Base-by-base conservation (phyloP, 352 stramenopile species). In the Pythium brachiatum region DNA sequence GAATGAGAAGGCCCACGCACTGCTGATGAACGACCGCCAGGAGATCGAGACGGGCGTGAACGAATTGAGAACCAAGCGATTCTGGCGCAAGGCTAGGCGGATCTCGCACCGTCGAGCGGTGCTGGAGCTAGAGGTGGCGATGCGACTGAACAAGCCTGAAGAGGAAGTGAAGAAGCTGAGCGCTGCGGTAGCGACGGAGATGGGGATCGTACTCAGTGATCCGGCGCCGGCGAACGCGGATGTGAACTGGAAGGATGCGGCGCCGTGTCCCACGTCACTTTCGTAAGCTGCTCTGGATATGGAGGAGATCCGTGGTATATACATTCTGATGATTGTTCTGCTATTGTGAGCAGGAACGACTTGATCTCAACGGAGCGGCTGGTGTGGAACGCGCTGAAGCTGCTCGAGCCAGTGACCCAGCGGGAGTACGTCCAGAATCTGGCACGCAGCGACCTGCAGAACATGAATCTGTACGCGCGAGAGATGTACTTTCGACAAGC, bases 41-140 rank as follows among this genome's bases (percentile, higher is more conserved):
- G 43, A 39, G 48, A 32, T 71, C 23, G 29, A 41, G 9, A n/a
- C 43, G 9, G 21, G 34, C 9, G 68, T 74, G 67, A 43, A 46
- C 3, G 53, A 67, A 38, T 65, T 87, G 25, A 54, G 29, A 12
- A 34, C 6, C 13, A 60, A 52, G 20, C 34, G 47, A 16, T 75
- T 66, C 44, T 66, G 27, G 51, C 56, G 59, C 48, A 79, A 79
- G 39, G 15, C 53, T 0, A 52, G 70, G 52, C 73, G 78, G 15
- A 64, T 87, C 39, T 51, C 64, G 21, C 54, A 70, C n/a, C 74
- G 78, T 8, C 65, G 67, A 3, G 23, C 67, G 34, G 21, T 87
- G 41, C 57, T 85, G 26, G 63, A 80, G 51, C 60, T 88, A 38
- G 78, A 88, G 23, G 43, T 81, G 1, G 53, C 56, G 23, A 74